Evolutionary conservation across 2,329 filamentous ascomycete species (phyloP), one percentile per base, ranked within the genome.

Genomic region (Diplodia intermedia): DNA sequence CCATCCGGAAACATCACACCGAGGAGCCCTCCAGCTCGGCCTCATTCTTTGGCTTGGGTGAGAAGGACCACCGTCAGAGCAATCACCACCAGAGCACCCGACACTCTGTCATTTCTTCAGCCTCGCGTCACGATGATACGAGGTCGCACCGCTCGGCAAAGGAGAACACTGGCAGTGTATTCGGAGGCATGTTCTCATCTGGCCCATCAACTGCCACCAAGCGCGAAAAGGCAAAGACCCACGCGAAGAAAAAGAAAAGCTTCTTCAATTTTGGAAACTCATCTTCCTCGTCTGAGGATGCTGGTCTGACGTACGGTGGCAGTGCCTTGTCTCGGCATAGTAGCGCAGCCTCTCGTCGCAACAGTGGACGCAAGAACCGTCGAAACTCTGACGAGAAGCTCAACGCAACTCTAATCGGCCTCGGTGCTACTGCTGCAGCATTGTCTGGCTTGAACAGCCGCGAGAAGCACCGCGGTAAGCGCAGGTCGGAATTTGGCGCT

Each of bases 161-260:
- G 38, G 26, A 60, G 29, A 38, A 26, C 66, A 71, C 74, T 26
- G 75, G 75, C 33, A 65, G 70, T 26, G 75, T 80, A 38, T 79
- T 82, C 50, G 83, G 85, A 69, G 86, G 88, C 49, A 83, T 88
- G 66, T 80, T 93, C 67, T 84, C 87, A 18, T 91, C 92, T 74
- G 73, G 75, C 43, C 72, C 76, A 6, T 26, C 47, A 20, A 47
- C 43, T 7, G 18, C 66, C 14, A 47, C 75, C 53, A 77, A 77
- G 66, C 73, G 72, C 5, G 69, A 68, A 12, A 78, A 76, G 68
- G 67, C 71, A 12, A 78, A 76, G 68, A 65, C 71, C 6, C 74
- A 75, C 40, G 70, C 72, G 71, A 81, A 82, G 71, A 79, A 78
- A 69, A 79, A 79, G 71, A 79, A 76, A 60, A 81, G 82, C 0